Evolutionary conservation across 768 basidiomycete genomes (phyloP), one percentile per base, ranked within the genome.

Genomic region (Russula vinacea): DNA sequence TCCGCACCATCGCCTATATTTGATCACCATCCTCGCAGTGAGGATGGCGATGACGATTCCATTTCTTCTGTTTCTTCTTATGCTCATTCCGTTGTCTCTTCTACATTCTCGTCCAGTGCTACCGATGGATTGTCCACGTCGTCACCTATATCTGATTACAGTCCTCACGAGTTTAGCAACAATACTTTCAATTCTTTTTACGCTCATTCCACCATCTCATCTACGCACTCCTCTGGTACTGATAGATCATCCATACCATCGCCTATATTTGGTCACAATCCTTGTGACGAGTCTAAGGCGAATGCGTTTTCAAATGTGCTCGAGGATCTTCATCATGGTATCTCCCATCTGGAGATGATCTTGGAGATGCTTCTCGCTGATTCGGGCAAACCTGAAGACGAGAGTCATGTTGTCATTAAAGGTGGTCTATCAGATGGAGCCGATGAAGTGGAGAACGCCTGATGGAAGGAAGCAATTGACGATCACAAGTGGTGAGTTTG

Each of bases 401-500:
- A 80, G 16, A 77, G 76, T 2, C 67, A 74, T 57, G 70, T 54
- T 74, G 80, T 61, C 75, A 82, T 26, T 44, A 70, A 68, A 54
- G 71, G 65, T n/a, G 40, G 40, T 17, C 39, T 33, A 19, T 58
- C 42, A 3, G 19, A 72, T 78, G 70, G 74, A 80, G 57, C 81
- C 75, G 83, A 85, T 22, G 87, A 90, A 11, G 72, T 81, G 17
- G 87, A 92, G 69, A 85, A 84, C 58, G 88, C 33, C 5, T 88
- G 86, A 67, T 92, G 92, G 82, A 80, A 81, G 33, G 8, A 33
- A 33, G 33, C 88, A 62, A 83, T 91, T 40, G 76, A 78, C 0
- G 85, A 90, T 71, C 96, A 99, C 74, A 97, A 96, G 75, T 80
- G 83, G 95, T 91, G 69, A 67, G 88, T 78, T 24, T n/a, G n/a